Evolutionary conservation across 2,329 filamentous ascomycete genomes (phyloP).

Genomic region (Sclerotinia minor): DNA sequence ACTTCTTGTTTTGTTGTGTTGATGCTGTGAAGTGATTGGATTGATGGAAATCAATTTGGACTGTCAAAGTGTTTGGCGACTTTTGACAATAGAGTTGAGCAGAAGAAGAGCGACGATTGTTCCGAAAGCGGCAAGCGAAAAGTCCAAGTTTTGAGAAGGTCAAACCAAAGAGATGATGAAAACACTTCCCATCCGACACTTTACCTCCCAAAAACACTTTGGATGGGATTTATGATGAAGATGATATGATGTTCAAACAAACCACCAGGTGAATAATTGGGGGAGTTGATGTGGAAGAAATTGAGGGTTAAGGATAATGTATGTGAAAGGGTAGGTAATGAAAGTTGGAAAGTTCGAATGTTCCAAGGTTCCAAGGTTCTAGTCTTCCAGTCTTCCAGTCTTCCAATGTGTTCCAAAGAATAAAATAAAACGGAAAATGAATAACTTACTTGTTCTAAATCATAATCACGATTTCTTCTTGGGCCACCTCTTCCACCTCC

Average conservation of each 20-base stretch:
- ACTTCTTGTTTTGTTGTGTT: conserved; percentile 2
- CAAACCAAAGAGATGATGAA: neutral
- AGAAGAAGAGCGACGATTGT: neutral
- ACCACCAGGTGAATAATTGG: neutral
- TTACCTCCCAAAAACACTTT: neutral
- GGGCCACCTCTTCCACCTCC: conserved; percentile 60
- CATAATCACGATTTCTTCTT: conserved; percentile 75
- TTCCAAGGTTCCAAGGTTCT: too few relatives aligned
- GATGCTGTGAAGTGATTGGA: neutral
- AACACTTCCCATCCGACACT: neutral
- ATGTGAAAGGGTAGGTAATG: too few relatives aligned
- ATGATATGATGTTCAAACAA: neutral
- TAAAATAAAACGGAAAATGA: too few relatives aligned
- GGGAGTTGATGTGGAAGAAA: too few relatives aligned
- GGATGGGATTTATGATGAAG: neutral
- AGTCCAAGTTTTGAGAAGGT: neutral
- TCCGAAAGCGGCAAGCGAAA: conserved; percentile 19
- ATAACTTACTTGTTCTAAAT: conserved; percentile 79
- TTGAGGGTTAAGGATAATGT: neutral
- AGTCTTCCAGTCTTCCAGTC: too few relatives aligned
- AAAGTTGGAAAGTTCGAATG: neutral
- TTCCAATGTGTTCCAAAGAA: neutral
- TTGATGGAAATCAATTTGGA: neutral
- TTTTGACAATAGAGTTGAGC: conserved; percentile 1
- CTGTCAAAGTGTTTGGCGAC: conserved; percentile 13